Conservation (phyloP, 306 rosid species). For the Lathyrus aphaca region DNA sequence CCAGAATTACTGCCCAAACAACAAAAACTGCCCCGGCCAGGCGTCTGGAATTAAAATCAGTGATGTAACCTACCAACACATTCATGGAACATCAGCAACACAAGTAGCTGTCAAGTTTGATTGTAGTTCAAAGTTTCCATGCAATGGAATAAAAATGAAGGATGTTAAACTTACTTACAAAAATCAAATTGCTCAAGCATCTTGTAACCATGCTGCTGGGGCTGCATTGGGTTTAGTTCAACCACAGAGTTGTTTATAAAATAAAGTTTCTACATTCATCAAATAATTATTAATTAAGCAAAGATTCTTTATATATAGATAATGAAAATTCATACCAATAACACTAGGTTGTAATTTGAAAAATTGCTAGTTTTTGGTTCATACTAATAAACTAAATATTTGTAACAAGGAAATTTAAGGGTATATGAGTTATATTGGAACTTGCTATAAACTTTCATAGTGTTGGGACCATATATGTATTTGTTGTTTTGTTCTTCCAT, state of each 20-base stretch:
- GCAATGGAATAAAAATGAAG: constrained; percentile 48
- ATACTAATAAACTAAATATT: too few species aligned
- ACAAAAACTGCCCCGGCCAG: constrained; percentile 53
- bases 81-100: constrained; percentile 54
- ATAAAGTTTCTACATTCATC: background rate
- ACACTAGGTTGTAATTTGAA: too few species aligned
- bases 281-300: too few species aligned
- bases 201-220: constrained; percentile 38
- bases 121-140: constrained; percentile 60
- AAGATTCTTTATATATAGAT: too few species aligned
- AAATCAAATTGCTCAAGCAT: constrained; percentile 49
- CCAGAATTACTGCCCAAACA: constrained; percentile 61
- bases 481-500: too few species aligned
- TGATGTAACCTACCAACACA: constrained; percentile 44
- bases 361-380: too few species aligned
- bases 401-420: too few species aligned
- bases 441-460: too few species aligned
- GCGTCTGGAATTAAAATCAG: constrained; percentile 64
- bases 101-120: constrained; percentile 58
- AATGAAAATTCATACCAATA: too few species aligned
- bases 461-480: too few species aligned
- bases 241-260: constrained; percentile 53
- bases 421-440: too few species aligned
- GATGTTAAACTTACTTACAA: constrained; percentile 54
- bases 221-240: constrained; percentile 46